Conservation (phyloP, 2,329 filamentous ascomycete species). For the Botrytis byssoidea region DNA sequence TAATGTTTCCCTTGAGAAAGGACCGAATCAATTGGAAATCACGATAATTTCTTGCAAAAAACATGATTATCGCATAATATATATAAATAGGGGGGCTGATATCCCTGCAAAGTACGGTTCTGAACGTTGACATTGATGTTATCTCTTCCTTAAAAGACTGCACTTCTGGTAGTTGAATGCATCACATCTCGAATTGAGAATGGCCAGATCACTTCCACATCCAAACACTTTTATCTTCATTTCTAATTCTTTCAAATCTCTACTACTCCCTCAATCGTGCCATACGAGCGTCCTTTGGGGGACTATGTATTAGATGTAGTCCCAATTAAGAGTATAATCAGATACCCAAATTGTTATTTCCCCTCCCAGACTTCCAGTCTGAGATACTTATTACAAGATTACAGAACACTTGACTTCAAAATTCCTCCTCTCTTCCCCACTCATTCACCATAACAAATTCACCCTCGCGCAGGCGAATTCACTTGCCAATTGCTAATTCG, state of each 20-base stretch:
- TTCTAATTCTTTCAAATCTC: neutral
- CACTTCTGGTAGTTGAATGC: neutral
- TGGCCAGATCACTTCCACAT: neutral
- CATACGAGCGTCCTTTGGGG: neutral
- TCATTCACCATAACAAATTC: neutral
- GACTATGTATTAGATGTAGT: neutral
- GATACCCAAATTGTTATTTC: neutral
- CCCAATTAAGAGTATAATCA: neutral
- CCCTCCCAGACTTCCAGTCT: neutral
- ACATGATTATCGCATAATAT: neutral
- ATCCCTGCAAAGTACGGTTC: neutral
- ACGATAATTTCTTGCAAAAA: neutral
- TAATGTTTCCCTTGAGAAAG: neutral
- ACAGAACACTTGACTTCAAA: neutral
- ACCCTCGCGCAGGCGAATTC: neutral
- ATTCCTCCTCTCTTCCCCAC: neutral
- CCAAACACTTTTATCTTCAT: neutral
- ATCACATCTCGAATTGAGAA: neutral
- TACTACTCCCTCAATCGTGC: neutral
- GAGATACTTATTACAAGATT: neutral
- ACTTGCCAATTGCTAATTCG: neutral
- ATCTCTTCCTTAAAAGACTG: neutral
- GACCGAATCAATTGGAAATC: neutral
- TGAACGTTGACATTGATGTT: neutral
- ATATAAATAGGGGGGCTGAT: neutral